Percentiles rank a stretch among this genome's conserved stretches.
Evolutionary conservation across 192 early-diverging fungal species (phyloP).

Genomic region (Endogone sp.): DNA sequence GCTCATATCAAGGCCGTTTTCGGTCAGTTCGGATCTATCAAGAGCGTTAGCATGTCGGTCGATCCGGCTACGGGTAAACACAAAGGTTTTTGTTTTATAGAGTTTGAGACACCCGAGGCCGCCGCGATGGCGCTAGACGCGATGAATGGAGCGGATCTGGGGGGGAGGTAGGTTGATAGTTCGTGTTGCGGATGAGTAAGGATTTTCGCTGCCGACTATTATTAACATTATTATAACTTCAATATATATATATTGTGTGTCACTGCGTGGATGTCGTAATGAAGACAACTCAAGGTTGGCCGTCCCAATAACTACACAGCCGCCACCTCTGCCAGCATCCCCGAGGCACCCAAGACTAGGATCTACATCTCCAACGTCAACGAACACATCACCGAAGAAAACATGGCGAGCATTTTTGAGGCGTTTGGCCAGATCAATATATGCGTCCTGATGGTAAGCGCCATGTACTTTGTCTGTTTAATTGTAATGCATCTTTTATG

Average conservation of each 20-base stretch:
- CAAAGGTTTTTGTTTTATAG: conserved; percentile 89
- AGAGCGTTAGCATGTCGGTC: conserved; percentile 73
- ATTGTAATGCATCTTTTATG: no score
- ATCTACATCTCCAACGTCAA: conserved; percentile 87
- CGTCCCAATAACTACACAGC: conserved; percentile 80
- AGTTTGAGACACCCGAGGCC: conserved; percentile 85
- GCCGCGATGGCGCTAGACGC: conserved; percentile 73
- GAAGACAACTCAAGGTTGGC: conserved; percentile 70
- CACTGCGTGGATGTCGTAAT: background rate
- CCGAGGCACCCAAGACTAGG: conserved; percentile 57
- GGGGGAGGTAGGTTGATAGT: conserved; percentile 55
- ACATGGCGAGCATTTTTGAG: conserved; percentile 74
- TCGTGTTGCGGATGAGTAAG: background rate
- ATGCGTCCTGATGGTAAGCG: conserved; percentile 64
- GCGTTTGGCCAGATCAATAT: conserved; percentile 75
- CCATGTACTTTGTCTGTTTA: no score
- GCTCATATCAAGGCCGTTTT: conserved; percentile 76
- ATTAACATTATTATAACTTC: conserved; percentile 15
- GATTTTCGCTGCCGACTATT: background rate
- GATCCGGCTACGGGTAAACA: conserved; percentile 74
- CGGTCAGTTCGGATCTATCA: conserved; percentile 72
- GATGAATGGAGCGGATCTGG: conserved; percentile 81
- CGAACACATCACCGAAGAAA: conserved; percentile 66
- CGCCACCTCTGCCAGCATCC: conserved; percentile 54
- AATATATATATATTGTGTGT: no score